Base-by-base conservation (phyloP, 805 yeast genomes). In the Candida tammaniensis region DNA sequence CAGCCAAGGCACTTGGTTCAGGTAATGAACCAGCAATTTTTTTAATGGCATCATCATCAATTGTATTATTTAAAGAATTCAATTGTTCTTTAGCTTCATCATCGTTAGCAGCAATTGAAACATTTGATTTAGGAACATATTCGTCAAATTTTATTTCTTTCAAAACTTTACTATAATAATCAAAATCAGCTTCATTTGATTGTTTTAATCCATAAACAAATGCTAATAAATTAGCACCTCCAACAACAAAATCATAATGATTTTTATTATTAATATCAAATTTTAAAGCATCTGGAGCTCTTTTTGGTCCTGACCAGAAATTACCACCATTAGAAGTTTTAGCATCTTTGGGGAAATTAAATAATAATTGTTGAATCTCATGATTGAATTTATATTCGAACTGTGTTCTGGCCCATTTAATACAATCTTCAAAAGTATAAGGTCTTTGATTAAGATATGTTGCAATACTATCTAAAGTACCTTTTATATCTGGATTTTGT, bases 271-370 rank as follows among this genome's bases (percentile, higher is more conserved):
- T 67, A 47, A 83, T 70, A 54, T 88, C 91, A 56, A 93, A 88
- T 10, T 46, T 68, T 43, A 88, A 71, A n/a, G 96, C 86, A 28
- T 72, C 76, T 31, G 99, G 99, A 13, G 96, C 95, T 59, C 98
- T 81, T 65, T 93, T 93, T 21, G 98, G 93, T 36, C 97, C 96
- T 14, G 95, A 78, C 99, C 99, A 93, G 64, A 93, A 93, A 48
- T 94, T 93, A 20, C 82, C 88, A 36, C 98, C 98, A 32, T 73
- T 73, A 0, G 95, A 78, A 3, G 96, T 93, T 27, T 74, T 80
- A 4, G 98, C 93, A 62, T 93, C 98, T 41, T 75, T 78, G 14
- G 99, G 99, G 76, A 93, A 93, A 57, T 91, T 93, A 72, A 76
- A 93, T 47, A 93, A 72, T 54, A 93, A 74, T 69, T 93, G 99